A percentile compares a stretch with the other conserved stretches of the same genome.
These are phyloP conservation scores for Cystobasidium pallidum DNA, from an alignment of 1,284 basidiomycete genomes.

Conservation along the genomic window DNA sequence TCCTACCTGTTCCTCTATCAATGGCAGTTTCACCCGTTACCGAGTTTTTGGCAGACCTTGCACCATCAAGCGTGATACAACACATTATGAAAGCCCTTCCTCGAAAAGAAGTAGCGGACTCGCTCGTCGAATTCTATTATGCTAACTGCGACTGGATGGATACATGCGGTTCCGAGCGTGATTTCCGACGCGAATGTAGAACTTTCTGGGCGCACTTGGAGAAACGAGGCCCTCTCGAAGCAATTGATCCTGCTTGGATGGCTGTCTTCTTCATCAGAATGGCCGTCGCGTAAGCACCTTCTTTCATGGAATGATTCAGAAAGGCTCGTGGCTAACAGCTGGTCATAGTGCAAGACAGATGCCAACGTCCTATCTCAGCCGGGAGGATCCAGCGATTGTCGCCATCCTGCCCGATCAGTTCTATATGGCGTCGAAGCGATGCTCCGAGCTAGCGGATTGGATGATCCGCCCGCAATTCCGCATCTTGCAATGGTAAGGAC, in stretches of 20 bases:
- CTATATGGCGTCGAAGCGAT: slow-evolving; percentile 21
- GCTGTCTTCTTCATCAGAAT: slow-evolving; percentile 30
- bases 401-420: slow-evolving; percentile 34
- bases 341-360: slow-evolving; percentile 6
- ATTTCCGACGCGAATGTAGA: slow-evolving; percentile 19
- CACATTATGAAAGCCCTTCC: slow-evolving; percentile 32
- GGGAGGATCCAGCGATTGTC: slow-evolving; percentile 20
- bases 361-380: not conserved
- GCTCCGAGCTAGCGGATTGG: slow-evolving; percentile 23
- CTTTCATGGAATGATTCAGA: not conserved
- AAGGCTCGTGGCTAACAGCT: not conserved
- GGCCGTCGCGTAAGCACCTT: slow-evolving; percentile 12
- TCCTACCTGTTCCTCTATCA: slow-evolving; percentile 15
- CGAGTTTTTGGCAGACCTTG: slow-evolving; percentile 15
- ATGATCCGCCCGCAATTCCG: slow-evolving; percentile 31
- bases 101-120: slow-evolving; percentile 18
- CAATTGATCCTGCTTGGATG: slow-evolving; percentile 40
- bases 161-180: slow-evolving; percentile 4
- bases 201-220: slow-evolving; percentile 5
- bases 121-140: slow-evolving; percentile 27
- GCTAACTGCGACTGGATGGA: slow-evolving; percentile 8
- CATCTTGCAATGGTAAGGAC: slow-evolving; percentile 5
- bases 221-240: not conserved
- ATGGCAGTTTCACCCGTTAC: slow-evolving; percentile 16
- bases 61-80: slow-evolving; percentile 7